phyloP scores from a whole-genome alignment of 2,329 filamentous ascomycete species.

The Penicillium sclerotigenum region DNA sequence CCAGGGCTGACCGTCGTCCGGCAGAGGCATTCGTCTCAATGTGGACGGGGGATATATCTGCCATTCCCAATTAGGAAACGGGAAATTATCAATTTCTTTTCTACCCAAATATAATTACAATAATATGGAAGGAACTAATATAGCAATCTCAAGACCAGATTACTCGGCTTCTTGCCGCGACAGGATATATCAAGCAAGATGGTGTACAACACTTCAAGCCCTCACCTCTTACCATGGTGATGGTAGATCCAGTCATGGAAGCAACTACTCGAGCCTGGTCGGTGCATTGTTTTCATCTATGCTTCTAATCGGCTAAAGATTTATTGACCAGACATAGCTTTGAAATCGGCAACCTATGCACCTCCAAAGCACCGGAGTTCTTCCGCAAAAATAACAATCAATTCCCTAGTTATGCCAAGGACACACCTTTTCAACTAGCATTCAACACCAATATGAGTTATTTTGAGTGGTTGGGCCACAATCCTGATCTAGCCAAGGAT shows the following conservation, averaged over 20 bases:
- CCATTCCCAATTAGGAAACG: no score
- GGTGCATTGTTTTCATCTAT: neutral
- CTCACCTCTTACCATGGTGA: constrained; percentile 17
- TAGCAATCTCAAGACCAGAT: constrained; percentile 11
- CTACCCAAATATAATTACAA: no score
- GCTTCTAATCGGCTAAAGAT: neutral
- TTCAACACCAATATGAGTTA: no score
- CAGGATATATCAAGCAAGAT: constrained; percentile 16
- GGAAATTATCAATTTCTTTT: no score
- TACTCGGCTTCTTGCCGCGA: constrained; percentile 16
- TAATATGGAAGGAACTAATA: no score
- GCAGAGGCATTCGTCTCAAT: no score
- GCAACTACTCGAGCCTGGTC: constrained; percentile 19
- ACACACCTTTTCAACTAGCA: neutral
- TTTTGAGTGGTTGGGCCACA: no score
- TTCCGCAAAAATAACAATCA: neutral
- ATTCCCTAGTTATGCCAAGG: neutral
- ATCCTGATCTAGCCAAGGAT: no score
- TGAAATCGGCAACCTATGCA: neutral
- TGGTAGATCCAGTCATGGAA: constrained; percentile 19
- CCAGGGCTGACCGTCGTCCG: no score
- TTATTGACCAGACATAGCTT: neutral
- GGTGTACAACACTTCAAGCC: constrained; percentile 15
- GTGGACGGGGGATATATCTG: no score
- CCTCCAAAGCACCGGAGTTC: neutral